These are phyloP conservation scores for Cryoendolithus antarcticus DNA, from an alignment of 2,329 filamentous ascomycete genomes.

Conservation along the genomic window DNA sequence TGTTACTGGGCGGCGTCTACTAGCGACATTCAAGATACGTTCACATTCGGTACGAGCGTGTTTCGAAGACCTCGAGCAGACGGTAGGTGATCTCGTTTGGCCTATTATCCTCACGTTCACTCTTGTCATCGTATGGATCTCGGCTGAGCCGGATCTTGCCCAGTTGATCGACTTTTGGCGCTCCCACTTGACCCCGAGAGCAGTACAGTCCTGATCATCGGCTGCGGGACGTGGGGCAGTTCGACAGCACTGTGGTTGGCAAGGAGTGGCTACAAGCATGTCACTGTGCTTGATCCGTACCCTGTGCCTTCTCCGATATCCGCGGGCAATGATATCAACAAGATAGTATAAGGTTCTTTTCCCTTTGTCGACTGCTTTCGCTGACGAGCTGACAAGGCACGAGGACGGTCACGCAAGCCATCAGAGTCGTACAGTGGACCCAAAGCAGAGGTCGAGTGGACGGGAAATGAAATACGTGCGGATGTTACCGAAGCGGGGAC, in stretches of 20 bases:
- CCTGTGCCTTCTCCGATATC: slow-evolving; percentile 35
- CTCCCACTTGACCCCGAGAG: background rate
- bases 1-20: no score
- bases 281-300: slow-evolving; percentile 38
- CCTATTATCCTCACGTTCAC: no score
- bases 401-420: slow-evolving; percentile 4
- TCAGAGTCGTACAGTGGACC: slow-evolving; percentile 2
- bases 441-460: slow-evolving; percentile 3
- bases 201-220: slow-evolving; percentile 29
- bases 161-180: no score
- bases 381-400: slow-evolving; percentile 8
- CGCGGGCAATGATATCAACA: slow-evolving; percentile 40
- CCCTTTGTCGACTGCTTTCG: no score
- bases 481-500: slow-evolving; percentile 31
- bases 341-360: slow-evolving; percentile 34
- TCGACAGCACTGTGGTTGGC: slow-evolving; percentile 41
- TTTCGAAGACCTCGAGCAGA: no score
- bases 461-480: slow-evolving; percentile 16
- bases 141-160: no score
- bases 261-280: slow-evolving; percentile 35
- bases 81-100: no score
- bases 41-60: no score
- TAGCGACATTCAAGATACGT: no score
- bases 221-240: slow-evolving; percentile 40
- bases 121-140: no score